A percentile compares a stretch with the other conserved stretches of the same genome.
These are phyloP conservation scores for Linum usitatissimum DNA, from an alignment of 345 rosid species.

Conservation along the genomic window DNA sequence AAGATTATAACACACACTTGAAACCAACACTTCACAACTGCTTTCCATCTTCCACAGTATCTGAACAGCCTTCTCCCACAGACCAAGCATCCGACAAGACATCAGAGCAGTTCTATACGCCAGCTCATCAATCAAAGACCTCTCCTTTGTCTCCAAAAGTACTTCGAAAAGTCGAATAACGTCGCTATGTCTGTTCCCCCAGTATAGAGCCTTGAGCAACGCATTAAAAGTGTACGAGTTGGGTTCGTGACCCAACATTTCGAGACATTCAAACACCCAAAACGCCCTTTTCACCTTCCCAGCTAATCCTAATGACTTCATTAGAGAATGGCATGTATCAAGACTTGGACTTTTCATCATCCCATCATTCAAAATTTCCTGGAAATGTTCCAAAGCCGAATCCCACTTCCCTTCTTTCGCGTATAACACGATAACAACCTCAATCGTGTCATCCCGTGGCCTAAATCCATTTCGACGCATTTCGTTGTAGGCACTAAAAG, in stretches of 20 bases:
- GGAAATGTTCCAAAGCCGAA: slow-evolving; percentile 43
- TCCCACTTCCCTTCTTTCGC: slow-evolving; percentile 54
- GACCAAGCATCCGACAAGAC: slow-evolving; percentile 70
- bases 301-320: slow-evolving; percentile 57
- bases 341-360: slow-evolving; percentile 37
- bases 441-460: slow-evolving; percentile 44
- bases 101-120: slow-evolving; percentile 47
- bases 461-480: slow-evolving; percentile 33
- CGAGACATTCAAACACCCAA: slow-evolving; percentile 35
- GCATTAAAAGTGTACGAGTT: slow-evolving; percentile 82
- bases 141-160: slow-evolving; percentile 24
- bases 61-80: slow-evolving; percentile 69
- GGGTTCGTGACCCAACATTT: slow-evolving; percentile 43
- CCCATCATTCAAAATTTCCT: slow-evolving; percentile 36
- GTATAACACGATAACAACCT: slow-evolving; percentile 48
- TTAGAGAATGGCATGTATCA: slow-evolving; percentile 56
- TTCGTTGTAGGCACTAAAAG: slow-evolving; percentile 59
- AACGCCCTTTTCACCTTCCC: slow-evolving; percentile 50
- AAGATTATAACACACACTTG: slow-evolving; percentile 51
- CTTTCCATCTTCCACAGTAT: slow-evolving; percentile 64
- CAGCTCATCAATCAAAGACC: slow-evolving; percentile 34
- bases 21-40: slow-evolving; percentile 34
- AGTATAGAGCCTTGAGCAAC: slow-evolving; percentile 46
- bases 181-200: slow-evolving; percentile 40
- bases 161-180: slow-evolving; percentile 60